Conservation (phyloP, 2,329 filamentous ascomycete species). For the Drechslerella coelobrocha region DNA sequence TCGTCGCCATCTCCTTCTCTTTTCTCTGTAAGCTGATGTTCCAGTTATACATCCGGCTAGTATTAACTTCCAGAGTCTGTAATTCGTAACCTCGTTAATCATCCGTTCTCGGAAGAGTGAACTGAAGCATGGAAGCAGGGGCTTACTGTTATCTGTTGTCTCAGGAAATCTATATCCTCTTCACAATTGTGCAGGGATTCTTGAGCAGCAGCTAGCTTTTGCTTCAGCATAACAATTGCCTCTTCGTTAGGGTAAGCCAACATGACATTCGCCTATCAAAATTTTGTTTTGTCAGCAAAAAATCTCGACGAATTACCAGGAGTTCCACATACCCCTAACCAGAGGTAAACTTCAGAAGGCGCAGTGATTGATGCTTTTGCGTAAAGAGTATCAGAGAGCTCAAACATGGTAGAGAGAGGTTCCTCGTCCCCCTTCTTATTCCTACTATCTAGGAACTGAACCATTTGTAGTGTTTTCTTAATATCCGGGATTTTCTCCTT, state of each 20-base stretch:
- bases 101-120: conserved; percentile 31
- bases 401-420: conserved; percentile 88
- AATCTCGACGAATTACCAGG: background rate
- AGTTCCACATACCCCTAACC: conserved; percentile 77
- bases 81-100: conserved; percentile 5
- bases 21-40: conserved; percentile 95
- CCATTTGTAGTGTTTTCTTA: conserved; percentile 90
- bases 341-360: conserved; percentile 91
- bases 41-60: conserved; percentile 98
- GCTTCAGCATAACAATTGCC: conserved; percentile 77
- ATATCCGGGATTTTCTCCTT: conserved; percentile 98
- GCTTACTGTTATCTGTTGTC: conserved; percentile 92
- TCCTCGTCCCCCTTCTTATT: conserved; percentile 65
- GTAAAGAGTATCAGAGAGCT: conserved; percentile 94
- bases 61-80: conserved; percentile 93
- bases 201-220: conserved; percentile 80
- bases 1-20: conserved; percentile 69
- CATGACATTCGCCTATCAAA: conserved; percentile 86
- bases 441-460: conserved; percentile 79
- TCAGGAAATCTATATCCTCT: conserved; percentile 92
- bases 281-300: background rate
- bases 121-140: conserved; percentile 15
- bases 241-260: conserved; percentile 89
- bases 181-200: conserved; percentile 84
- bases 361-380: conserved; percentile 82